These are phyloP conservation scores for Diaporthe velutina DNA, from an alignment of 2,329 filamentous ascomycete genomes.

Conservation along the genomic window DNA sequence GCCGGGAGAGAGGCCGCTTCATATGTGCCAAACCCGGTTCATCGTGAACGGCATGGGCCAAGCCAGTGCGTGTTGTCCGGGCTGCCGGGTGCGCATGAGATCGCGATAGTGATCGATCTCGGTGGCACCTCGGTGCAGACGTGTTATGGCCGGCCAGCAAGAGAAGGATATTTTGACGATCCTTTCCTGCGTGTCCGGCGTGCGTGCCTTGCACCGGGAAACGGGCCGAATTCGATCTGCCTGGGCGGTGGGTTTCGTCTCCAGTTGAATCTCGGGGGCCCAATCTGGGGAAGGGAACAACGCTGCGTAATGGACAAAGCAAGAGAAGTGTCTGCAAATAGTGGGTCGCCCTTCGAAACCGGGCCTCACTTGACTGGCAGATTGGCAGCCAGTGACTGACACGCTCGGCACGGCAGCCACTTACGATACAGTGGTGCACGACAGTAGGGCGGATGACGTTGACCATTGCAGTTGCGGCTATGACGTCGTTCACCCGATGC, in stretches of 20 bases:
- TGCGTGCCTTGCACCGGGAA: not conserved
- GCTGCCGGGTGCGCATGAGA: not conserved
- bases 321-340: slow-evolving; percentile 15
- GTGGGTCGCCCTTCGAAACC: not conserved
- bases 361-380: not conserved
- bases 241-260: slow-evolving; percentile 16
- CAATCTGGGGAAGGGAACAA: slow-evolving; percentile 17
- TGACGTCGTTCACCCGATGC: slow-evolving; percentile 9
- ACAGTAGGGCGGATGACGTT: slow-evolving; percentile 4
- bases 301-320: slow-evolving; percentile 1
- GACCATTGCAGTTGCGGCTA: not conserved
- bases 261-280: slow-evolving; percentile 21
- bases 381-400: not conserved
- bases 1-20: slow-evolving; percentile 2
- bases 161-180: not conserved
- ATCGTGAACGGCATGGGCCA: too few relatives aligned
- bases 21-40: not conserved
- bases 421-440: not conserved
- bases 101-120: slow-evolving; percentile 15
- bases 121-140: slow-evolving; percentile 24
- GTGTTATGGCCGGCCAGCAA: not conserved
- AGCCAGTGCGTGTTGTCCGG: not conserved
- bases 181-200: not conserved
- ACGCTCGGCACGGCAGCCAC: not conserved
- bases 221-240: slow-evolving; percentile 24